These are phyloP conservation scores for Fusarium coicis DNA, from an alignment of 2,329 filamentous ascomycete species.

Conservation along the genomic window DNA sequence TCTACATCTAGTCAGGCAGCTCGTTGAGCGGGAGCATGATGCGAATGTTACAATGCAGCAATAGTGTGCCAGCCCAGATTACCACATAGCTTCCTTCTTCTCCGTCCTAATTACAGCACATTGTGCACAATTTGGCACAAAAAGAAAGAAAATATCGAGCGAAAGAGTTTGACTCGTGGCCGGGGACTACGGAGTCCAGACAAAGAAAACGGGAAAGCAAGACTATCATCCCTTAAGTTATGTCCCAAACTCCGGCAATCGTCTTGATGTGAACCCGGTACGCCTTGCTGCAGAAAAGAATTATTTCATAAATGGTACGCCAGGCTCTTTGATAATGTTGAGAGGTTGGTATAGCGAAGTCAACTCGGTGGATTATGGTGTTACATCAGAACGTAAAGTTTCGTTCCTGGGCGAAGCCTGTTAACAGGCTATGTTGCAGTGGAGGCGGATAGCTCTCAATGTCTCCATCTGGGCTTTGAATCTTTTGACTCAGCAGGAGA, in stretches of 20 bases:
- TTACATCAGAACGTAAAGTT: constrained; percentile 30
- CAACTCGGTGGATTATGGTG: constrained; percentile 37
- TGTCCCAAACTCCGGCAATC: constrained; percentile 40
- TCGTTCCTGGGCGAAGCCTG: constrained; percentile 29
- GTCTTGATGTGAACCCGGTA: constrained; percentile 37
- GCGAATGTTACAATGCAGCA: constrained; percentile 12
- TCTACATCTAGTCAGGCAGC: constrained; percentile 7
- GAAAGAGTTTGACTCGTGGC: constrained; percentile 22
- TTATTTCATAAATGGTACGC: constrained; percentile 40
- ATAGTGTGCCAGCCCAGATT: neutral
- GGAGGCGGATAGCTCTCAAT: constrained; percentile 24
- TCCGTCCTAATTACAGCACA: constrained; percentile 26
- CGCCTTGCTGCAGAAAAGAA: constrained; percentile 44
- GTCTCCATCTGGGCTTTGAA: constrained; percentile 62
- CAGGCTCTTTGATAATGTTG: constrained; percentile 24
- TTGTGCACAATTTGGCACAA: constrained; percentile 23
- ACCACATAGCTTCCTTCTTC: constrained; percentile 8
- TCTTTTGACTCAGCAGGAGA: constrained; percentile 51
- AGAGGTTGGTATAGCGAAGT: constrained; percentile 22
- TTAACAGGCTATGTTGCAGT: neutral
- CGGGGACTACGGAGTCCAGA: constrained; percentile 18
- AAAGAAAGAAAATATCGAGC: constrained; percentile 20
- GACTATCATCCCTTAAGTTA: constrained; percentile 23
- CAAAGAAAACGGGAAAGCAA: constrained; percentile 33
- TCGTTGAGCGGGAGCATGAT: constrained; percentile 9